Evolutionary conservation across 345 rosid genomes (phyloP).

Genomic region (Linum lewisii): DNA sequence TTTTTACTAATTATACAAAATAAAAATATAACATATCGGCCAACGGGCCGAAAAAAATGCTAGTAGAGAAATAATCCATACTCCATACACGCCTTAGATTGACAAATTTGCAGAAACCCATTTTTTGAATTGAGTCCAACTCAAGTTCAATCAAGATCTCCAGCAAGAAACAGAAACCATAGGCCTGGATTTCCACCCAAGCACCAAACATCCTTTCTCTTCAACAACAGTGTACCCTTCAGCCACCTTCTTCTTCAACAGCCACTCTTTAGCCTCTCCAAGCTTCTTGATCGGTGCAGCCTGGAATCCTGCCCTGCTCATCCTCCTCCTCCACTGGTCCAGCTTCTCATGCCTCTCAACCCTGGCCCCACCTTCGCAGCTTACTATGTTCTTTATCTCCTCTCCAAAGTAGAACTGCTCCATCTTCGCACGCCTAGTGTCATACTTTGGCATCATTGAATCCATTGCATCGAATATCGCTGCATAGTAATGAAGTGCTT

Average conservation of each 20-base stretch:
- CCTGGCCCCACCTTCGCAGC: conserved; percentile 48
- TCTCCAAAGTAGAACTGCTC: conserved; percentile 57
- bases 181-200: conserved; percentile 60
- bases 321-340: conserved; percentile 60
- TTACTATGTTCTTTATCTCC: conserved; percentile 59
- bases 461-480: conserved; percentile 53
- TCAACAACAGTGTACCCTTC: conserved; percentile 49
- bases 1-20: too few relatives aligned
- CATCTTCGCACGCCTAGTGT: conserved; percentile 54
- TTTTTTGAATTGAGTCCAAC: too few relatives aligned
- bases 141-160: too few relatives aligned
- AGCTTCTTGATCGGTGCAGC: conserved; percentile 41
- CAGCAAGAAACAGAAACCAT: conserved; percentile 58
- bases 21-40: too few relatives aligned
- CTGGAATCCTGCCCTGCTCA: conserved; percentile 68
- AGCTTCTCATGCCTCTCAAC: conserved; percentile 54
- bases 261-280: conserved; percentile 48
- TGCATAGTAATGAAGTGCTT: conserved; percentile 53
- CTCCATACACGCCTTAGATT: too few relatives aligned
- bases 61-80: too few relatives aligned
- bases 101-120: too few relatives aligned
- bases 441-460: conserved; percentile 43
- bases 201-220: conserved; percentile 58
- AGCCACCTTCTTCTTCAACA: conserved; percentile 25
- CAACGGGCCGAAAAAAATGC: too few relatives aligned